Conservation (phyloP, 495 filamentous ascomycete species). For the Haplographium delicatum region DNA sequence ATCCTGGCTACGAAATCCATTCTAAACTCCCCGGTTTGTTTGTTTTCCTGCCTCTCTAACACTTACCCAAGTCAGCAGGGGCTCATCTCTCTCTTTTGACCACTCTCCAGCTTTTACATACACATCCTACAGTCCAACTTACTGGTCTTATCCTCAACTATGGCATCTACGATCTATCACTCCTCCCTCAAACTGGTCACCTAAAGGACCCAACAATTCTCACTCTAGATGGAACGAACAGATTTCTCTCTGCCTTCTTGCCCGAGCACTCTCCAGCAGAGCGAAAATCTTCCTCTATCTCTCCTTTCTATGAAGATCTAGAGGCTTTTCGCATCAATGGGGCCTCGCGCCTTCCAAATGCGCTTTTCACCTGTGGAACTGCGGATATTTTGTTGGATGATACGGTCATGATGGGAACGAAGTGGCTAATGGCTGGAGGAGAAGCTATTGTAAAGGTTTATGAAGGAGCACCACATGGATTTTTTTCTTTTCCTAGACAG, state of each 20-base stretch:
- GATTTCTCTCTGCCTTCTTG: conserved; percentile 38
- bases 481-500: conserved; percentile 36
- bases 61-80: conserved; percentile 35
- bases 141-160: conserved; percentile 41
- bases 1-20: no score
- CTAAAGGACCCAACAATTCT: conserved; percentile 35
- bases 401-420: conserved; percentile 45
- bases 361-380: conserved; percentile 48
- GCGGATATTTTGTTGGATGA: conserved; percentile 52
- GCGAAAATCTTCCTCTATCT: conserved; percentile 33
- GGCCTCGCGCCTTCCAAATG: conserved; percentile 44
- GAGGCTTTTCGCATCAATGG: conserved; percentile 24
- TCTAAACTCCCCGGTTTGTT: no score
- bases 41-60: not conserved
- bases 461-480: conserved; percentile 48
- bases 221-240: conserved; percentile 31
- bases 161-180: conserved; percentile 41
- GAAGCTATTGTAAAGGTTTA: conserved; percentile 45
- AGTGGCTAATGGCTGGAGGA: conserved; percentile 46
- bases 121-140: conserved; percentile 33
- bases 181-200: conserved; percentile 29
- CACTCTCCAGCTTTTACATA: conserved; percentile 38
- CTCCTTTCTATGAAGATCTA: conserved; percentile 43
- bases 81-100: conserved; percentile 41
- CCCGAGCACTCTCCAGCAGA: conserved; percentile 34